Conservation (phyloP, 352 stramenopile genomes). For the Pythium insidiosum region DNA sequence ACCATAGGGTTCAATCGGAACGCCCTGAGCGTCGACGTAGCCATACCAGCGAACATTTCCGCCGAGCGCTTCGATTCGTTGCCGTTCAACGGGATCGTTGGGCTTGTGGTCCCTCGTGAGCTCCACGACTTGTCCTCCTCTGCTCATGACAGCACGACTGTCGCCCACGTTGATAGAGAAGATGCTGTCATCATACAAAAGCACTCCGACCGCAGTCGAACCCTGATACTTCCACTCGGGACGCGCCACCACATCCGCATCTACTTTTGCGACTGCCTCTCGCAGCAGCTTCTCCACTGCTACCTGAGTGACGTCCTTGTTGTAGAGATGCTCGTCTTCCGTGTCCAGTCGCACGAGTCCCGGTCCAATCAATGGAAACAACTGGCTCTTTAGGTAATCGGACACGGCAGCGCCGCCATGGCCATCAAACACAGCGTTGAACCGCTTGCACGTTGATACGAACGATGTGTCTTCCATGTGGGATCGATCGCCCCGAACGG, state of each 20-base stretch:
- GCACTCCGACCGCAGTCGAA: conserved; percentile 63
- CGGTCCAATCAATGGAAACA: conserved; percentile 48
- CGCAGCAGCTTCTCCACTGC: conserved; percentile 33
- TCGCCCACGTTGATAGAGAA: conserved; percentile 93
- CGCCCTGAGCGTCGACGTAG: conserved; percentile 70
- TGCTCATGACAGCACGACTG: conserved; percentile 90
- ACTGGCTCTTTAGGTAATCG: conserved; percentile 49
- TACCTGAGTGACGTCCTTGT: conserved; percentile 18
- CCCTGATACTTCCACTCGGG: conserved; percentile 77
- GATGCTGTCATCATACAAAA: conserved; percentile 71
- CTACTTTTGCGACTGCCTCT: conserved; percentile 37
- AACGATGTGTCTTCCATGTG: conserved; percentile 84
- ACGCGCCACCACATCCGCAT: conserved; percentile 49
- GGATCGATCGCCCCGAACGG: conserved; percentile 60
- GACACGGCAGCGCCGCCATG: conserved; percentile 67
- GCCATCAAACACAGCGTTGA: conserved; percentile 78
- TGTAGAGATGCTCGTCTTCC: conserved; percentile 17
- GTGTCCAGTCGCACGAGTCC: conserved; percentile 33
- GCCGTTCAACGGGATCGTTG: conserved; percentile 70
- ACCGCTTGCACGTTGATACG: conserved; percentile 74
- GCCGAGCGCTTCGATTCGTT: conserved; percentile 69
- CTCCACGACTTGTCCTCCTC: conserved; percentile 55
- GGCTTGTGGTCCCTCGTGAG: conserved; percentile 88
- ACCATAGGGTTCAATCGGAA: conserved; percentile 85
- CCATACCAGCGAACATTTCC: conserved; percentile 89